Base-by-base conservation (phyloP, 2,329 filamentous ascomycete genomes). In the Diaporthe ilicicola region DNA sequence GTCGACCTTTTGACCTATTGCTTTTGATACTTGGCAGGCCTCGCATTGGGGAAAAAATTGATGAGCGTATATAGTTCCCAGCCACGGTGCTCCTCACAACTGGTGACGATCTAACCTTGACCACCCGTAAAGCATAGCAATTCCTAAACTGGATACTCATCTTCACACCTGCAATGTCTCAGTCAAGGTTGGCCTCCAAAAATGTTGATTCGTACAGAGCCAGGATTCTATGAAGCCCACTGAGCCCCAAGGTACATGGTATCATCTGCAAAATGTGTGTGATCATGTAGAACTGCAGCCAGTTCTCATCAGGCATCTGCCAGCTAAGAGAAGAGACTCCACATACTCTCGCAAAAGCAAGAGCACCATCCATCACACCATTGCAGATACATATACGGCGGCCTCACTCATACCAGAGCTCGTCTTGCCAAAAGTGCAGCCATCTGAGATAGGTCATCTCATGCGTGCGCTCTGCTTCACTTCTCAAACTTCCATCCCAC, bases 401-500 rank as follows among this genome's bases (percentile, higher is more conserved):
- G n/a, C n/a, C n/a, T n/a, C n/a, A n/a, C n/a, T n/a, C n/a, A n/a
- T n/a, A n/a, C n/a, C n/a, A n/a, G n/a, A n/a, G n/a, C n/a, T 34
- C 32, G 32, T 34, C 9, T 24, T 15, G 15, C 4, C 29, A 17
- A 27, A 1, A 32, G 51, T 22, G 17, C 51, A 24, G 13, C 29
- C 22, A 46, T 50, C 32, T n/a, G 32, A 22, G 4, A 44, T 42
- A 13, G 22, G 34, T 2, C n/a, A 37, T 24, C 3, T 17, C 8
- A n/a, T 13, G 12, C 44, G 50, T 17, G 22, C 5, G 32, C 32
- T 24, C 17, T 24, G 4, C 17, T 22, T 39, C 39, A 42, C 13
- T 29, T 29, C 71, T 74, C 66, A 81, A 32, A 79, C 74, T 69
- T 79, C 72, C 68, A 81, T 64, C 22, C 79, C 80, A 53, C 78